Evolutionary conservation across 257 asterid species (phyloP), one percentile per base, ranked within the genome.

Genomic region (Solanum dulcamara): DNA sequence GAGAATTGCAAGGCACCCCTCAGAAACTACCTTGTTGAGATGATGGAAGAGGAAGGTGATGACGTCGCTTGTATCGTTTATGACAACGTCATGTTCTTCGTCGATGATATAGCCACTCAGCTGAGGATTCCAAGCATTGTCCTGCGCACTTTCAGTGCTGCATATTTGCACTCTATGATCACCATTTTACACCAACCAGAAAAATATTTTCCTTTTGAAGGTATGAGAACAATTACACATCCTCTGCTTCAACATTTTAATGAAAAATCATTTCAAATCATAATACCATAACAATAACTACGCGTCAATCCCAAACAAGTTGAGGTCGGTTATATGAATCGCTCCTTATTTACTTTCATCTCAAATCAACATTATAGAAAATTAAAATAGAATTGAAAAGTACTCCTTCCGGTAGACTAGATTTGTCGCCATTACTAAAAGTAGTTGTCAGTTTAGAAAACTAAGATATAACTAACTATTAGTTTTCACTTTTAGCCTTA

Each of bases 41-140:
- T 89, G 80, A 33, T 85, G 88, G 82, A 66, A 18, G 84, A 86
- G 38, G 68, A 37, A 72, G 57, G 59, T 11, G 89, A 87, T 15
- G 72, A 32, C 57, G 85, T 90, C 1, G 84, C 85, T 0, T 90
- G 94, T 38, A 64, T 94, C 2, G 84, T 94, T 32, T 89, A 92
- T 30, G 97, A 93, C 87, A 15, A 83, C 2, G 51, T 87, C 22
- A 88, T 92, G 95, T 12, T 20, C 51, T 94, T 94, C 44, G 93
- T 53, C 0, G 89, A 88, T 32, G 85, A 30, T 0, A 90, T 89
- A 10, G 96, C 95, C 3, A 35, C 14, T 10, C 55, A 64, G 51
- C 57, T 94, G 5, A 81, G 83, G 12, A 42, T 94, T 83, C 96
- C 95, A 0, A 88, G 87, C 18, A 87, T 92, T 7, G 86, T 92